Conservation (phyloP, 352 stramenopile genomes). For the Phytophthora sp. region DNA sequence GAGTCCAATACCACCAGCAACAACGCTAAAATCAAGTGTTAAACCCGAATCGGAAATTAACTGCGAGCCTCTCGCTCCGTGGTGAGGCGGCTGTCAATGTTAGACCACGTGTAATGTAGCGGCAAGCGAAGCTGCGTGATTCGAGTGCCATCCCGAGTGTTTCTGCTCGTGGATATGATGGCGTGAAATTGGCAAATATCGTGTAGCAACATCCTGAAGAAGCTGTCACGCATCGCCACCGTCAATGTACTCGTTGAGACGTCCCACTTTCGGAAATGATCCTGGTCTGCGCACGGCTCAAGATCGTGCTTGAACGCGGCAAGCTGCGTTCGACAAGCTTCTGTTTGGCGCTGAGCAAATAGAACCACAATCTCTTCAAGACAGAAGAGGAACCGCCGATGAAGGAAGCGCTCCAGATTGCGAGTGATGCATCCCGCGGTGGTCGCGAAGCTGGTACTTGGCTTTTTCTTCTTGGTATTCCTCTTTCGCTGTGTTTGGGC, state of each 20-base stretch:
- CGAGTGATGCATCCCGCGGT: slow-evolving; percentile 32
- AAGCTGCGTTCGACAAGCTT: slow-evolving; percentile 62
- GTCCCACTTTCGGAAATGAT: slow-evolving; percentile 67
- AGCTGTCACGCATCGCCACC: slow-evolving; percentile 75
- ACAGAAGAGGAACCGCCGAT: slow-evolving; percentile 82
- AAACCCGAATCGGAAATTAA: slow-evolving; percentile 15
- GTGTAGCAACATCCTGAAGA: slow-evolving; percentile 72
- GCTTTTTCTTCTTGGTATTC: slow-evolving; percentile 41
- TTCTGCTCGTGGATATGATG: slow-evolving; percentile 71
- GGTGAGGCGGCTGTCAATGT: slow-evolving; percentile 36
- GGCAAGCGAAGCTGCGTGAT: slow-evolving; percentile 73
- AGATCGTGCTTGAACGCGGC: slow-evolving; percentile 54
- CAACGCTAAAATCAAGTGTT: neutral
- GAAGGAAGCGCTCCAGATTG: slow-evolving; percentile 66
- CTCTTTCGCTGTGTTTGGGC: slow-evolving; percentile 30
- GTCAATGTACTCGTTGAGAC: slow-evolving; percentile 71
- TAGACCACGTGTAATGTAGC: slow-evolving; percentile 64
- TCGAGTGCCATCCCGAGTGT: slow-evolving; percentile 65
- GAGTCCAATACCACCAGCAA: slow-evolving; percentile 11
- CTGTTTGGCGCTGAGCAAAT: slow-evolving; percentile 75
- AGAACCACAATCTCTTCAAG: slow-evolving; percentile 77
- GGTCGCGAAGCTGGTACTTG: slow-evolving; percentile 13
- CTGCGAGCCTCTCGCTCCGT: slow-evolving; percentile 38
- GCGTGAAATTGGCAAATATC: slow-evolving; percentile 77
- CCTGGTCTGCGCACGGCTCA: slow-evolving; percentile 51